Percentiles rank a stretch among this genome's conserved stretches.
Evolutionary conservation across 345 rosid species (phyloP).

Genomic region (Iberis pinnata): DNA sequence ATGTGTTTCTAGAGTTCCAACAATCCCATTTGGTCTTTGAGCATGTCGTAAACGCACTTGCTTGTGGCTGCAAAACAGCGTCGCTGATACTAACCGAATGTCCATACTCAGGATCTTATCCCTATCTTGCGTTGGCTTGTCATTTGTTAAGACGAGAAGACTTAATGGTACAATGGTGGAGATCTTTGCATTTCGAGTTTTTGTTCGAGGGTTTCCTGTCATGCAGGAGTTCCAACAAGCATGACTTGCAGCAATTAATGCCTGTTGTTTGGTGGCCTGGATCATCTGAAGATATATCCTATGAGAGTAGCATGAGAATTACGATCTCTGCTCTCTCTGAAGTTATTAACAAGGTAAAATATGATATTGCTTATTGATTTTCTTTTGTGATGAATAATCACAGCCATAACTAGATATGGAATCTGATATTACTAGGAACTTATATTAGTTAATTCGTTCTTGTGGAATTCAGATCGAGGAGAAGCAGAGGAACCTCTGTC

Average conservation of each 20-base stretch:
- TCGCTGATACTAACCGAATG: slow-evolving; percentile 60
- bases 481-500: slow-evolving; percentile 87
- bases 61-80: slow-evolving; percentile 74
- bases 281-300: slow-evolving; percentile 67
- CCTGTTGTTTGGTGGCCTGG: slow-evolving; percentile 99
- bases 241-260: slow-evolving; percentile 77
- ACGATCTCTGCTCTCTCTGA: slow-evolving; percentile 70
- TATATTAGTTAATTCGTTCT: neutral
- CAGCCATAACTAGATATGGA: neutral
- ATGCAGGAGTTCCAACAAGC: slow-evolving; percentile 61
- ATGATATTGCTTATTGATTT: neutral
- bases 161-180: slow-evolving; percentile 85
- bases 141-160: slow-evolving; percentile 70
- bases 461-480: slow-evolving; percentile 72
- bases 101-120: slow-evolving; percentile 89
- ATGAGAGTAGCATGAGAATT: slow-evolving; percentile 75
- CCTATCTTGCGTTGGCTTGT: slow-evolving; percentile 79
- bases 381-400: neutral
- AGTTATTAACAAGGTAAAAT: slow-evolving; percentile 64
- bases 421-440: neutral
- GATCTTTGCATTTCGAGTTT: slow-evolving; percentile 57
- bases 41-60: slow-evolving; percentile 62
- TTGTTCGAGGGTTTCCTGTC: slow-evolving; percentile 85
- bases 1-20: slow-evolving; percentile 53
- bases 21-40: slow-evolving; percentile 52